Base-by-base conservation (phyloP, 2,329 filamentous ascomycete species). In the Purpureocillium takamizusanense region DNA sequence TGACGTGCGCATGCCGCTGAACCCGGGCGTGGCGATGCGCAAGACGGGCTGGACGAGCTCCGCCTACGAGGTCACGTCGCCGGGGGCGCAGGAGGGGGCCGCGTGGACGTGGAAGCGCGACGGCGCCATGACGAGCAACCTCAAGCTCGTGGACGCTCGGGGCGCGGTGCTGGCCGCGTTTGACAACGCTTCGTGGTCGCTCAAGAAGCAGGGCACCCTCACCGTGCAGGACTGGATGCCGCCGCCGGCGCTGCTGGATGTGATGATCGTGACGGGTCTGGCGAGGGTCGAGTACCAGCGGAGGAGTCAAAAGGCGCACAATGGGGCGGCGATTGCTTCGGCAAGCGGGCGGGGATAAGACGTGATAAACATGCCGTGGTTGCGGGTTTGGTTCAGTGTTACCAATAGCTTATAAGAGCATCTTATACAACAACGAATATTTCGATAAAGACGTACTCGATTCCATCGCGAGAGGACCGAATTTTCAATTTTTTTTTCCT, bases 91-190 rank as follows among this genome's bases (percentile, higher is more conserved):
- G 10, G 21, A 10, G 21, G 27, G 33, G 25, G 29, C 17, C 23
- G 16, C n/a, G 11, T 39, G 32, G 37, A 18, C 7, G 37, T 39
- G 37, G 37, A 21, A 35, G 37, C 31, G 37, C 30, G 30, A 31
- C 15, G 30, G 30, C 30, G 15, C 15, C 13, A 31, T 31, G 30
- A 31, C 30, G 30, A 31, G 30, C 30, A 31, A 16, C 30, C 30
- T 31, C 13, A 31, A 16, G 15, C 30, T 31, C 6, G 30, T 31
- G 7, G 30, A 31, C 12, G 30, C 6, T 16, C 23, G 16, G 36
- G 30, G 13, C 17, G 30, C 28, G 29, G 29, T 31, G 16, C 16
- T 33, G 6, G 36, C 36, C 21, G 32, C 12, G 16, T 33, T 33
- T 14, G 36, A 38, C 30, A 27, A 27, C 31, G 36, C 36, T 2